These are phyloP conservation scores for Globisporangium camurandrum DNA, from an alignment of 352 stramenopile species.

Conservation along the genomic window DNA sequence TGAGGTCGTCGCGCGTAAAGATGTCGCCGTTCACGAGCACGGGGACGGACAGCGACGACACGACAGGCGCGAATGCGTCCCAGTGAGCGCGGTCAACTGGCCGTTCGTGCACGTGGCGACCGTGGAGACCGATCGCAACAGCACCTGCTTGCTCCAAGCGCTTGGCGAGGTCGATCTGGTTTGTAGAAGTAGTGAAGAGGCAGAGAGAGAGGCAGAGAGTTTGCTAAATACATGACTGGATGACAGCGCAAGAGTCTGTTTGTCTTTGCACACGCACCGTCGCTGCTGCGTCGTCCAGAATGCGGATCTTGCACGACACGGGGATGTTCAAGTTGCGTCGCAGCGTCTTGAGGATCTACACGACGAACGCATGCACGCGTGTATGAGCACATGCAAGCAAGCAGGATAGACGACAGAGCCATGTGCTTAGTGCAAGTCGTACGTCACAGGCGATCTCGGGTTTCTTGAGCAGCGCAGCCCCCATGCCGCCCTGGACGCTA, in stretches of 20 bases:
- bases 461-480: slow-evolving; percentile 83
- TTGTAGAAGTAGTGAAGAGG: slow-evolving; percentile 16
- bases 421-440: too few species aligned
- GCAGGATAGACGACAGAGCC: too few species aligned
- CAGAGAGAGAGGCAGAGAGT: slow-evolving; percentile 50
- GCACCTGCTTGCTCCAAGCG: slow-evolving; percentile 58
- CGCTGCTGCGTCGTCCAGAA: slow-evolving; percentile 69
- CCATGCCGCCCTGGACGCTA: slow-evolving; percentile 89
- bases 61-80: slow-evolving; percentile 55
- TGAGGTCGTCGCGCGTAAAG: slow-evolving; percentile 66
- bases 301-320: too few species aligned
- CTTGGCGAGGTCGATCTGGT: too few species aligned
- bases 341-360: too few species aligned
- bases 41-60: slow-evolving; percentile 67
- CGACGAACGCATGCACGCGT: too few species aligned
- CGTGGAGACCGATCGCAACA: slow-evolving; percentile 64
- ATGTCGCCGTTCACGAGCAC: slow-evolving; percentile 88
- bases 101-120: slow-evolving; percentile 54
- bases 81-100: too few species aligned
- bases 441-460: slow-evolving; percentile 83
- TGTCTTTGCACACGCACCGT: too few species aligned
- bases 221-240: too few species aligned
- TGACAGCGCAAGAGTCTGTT: too few species aligned
- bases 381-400: too few species aligned
- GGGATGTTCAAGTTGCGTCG: too few species aligned